These are phyloP conservation scores for Annulohypoxylon stygium DNA, from an alignment of 495 filamentous ascomycete species.

Conservation along the genomic window DNA sequence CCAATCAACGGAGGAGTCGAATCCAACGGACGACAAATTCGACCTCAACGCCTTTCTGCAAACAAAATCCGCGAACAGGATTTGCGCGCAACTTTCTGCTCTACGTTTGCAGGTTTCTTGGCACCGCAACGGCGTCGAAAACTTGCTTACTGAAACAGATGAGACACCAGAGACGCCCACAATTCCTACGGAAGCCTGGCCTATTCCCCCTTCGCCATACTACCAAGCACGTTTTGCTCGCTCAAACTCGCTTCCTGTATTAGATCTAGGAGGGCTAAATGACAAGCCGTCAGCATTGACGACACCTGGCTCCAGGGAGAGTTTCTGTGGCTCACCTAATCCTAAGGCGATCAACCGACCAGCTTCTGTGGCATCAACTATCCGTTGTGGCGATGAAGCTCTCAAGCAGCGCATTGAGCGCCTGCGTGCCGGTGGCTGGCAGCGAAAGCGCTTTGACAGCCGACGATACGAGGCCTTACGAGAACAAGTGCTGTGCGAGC, in stretches of 20 bases:
- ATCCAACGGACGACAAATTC: constrained; percentile 43
- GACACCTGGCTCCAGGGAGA: constrained; percentile 20
- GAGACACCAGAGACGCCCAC: constrained; percentile 26
- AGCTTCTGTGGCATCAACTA: constrained; percentile 37
- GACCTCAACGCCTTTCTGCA: constrained; percentile 53
- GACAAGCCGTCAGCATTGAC: constrained; percentile 27
- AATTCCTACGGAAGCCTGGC: constrained; percentile 13
- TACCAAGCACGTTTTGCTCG: constrained; percentile 23
- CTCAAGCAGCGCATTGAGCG: constrained; percentile 61
- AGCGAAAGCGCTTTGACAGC: constrained; percentile 63
- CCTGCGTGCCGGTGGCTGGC: constrained; percentile 60
- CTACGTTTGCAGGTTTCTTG: constrained; percentile 57
- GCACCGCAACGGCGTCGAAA: constrained; percentile 56
- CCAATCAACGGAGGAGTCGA: constrained; percentile 25
- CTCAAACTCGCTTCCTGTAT: constrained; percentile 41
- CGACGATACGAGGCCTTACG: constrained; percentile 63
- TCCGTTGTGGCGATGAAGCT: constrained; percentile 27
- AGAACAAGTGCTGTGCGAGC: constrained; percentile 60
- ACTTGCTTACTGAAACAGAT: constrained; percentile 48
- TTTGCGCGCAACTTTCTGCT: constrained; percentile 56
- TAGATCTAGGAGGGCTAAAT: constrained; percentile 5
- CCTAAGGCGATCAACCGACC: constrained; percentile 32
- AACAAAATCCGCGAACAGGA: constrained; percentile 58
- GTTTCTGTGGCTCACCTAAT: constrained; percentile 23
- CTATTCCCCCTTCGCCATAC: constrained; percentile 10